Evolutionary conservation across 2,329 filamentous ascomycete genomes (phyloP), one percentile per base, ranked within the genome.

Genomic region (Ascochyta rabiei): DNA sequence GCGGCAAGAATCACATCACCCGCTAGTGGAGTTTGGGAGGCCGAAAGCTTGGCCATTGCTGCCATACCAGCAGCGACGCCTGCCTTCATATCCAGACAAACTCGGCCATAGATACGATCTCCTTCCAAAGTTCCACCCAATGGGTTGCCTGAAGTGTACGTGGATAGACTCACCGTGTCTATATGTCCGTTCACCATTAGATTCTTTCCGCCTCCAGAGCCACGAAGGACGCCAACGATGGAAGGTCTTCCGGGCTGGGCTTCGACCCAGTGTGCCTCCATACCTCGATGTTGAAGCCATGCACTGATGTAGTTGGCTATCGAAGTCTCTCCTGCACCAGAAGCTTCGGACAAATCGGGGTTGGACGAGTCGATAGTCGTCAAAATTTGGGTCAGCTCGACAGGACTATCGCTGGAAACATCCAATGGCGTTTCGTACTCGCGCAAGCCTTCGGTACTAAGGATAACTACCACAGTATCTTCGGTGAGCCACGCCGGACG

Each of bases 381-480:
- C 10, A 84, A 70, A 0, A 66, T 68, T 52, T 80, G 78, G 0
- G 81, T 79, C 26, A 84, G 61, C 0, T 56, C 47, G 4, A 80
- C 72, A 0, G 76, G 62, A 34, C 82, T 78, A 5, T 81, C 76
- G 9, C 43, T 46, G 28, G 52, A 40, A 4, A 46, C 41, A 4
- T 45, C 31, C 2, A 46, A 8, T 6, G 51, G 51, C 13, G 5
- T 23, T 7, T 42, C 31, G 19, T 71, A 70, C 0, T 68, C 64
- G 16, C 68, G 54, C 3, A 51, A 76, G 33, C 87, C 86, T 68
- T 90, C 87, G 0, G 89, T 91, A 57, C 84, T 87, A 37, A 90
- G 81, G 1, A 91, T 69, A 0, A 91, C 80, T 0, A 91, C 79
- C 0, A 86, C 78, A 0, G 85, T 82, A n/a, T 84, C 73, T 0